Base-by-base conservation (phyloP, 805 yeast genomes). In the Starmerella floricola region DNA sequence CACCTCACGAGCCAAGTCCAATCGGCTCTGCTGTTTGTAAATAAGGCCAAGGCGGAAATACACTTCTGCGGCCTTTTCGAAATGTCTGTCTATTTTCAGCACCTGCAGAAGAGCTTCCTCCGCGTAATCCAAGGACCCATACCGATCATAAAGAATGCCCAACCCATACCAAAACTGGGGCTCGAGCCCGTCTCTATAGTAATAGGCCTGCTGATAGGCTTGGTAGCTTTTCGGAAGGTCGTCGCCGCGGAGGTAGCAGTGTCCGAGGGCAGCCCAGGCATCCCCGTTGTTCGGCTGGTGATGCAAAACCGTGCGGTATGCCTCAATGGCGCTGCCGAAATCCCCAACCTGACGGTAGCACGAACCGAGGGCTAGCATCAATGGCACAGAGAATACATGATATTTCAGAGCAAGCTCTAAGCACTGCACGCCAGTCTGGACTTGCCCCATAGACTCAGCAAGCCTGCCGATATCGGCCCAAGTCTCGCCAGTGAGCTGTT, bases 81-180 rank as follows among this genome's bases (percentile, higher is more conserved):
- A 88, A 58, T 84, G 78, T 36, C 96, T 94, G 62, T 91, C 97
- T 69, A 91, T 74, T 60, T 87, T 95, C 60, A 91, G 68, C 11
- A 91, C 98, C 54, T 94, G 77, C 32, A 93, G 93, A 65, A 91
- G 88, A 3, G 98, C 97, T 62, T 91, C 98, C 62, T 91, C 98
- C 3, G 98, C 98, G 56, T 88, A 91, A 64, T 88, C 97, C 50
- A 88, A 66, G 4, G 94, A 82, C 21, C 97, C 98, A 61, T 91
- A 91, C 41, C 98, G 71, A 62, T 91, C 98, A 61, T 91, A 91
- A 47, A 91, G 69, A 45, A 91, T 91, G 28, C 98, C 98, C 51
- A 91, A 88, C 0, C 98, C 98, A 62, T 91, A 96, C 98, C 98
- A 91, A 53, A 91, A 72, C 59, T 86, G 86, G 43, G 97, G 97